Base-by-base conservation (phyloP, 495 filamentous ascomycete species). In the Neurospora africana region DNA sequence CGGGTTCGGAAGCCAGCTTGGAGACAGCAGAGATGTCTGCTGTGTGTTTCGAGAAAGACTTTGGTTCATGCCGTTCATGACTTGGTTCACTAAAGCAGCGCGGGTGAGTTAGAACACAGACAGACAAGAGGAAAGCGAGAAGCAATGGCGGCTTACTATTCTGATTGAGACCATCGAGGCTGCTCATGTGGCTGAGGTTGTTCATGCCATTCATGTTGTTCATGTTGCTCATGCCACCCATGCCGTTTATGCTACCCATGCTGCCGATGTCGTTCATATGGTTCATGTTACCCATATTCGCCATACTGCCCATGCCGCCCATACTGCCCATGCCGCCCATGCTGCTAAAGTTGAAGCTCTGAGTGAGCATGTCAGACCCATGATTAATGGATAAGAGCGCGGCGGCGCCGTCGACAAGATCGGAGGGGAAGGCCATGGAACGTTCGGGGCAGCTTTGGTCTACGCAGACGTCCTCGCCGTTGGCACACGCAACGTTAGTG, bases 351-450 rank as follows among this genome's bases (percentile, higher is more conserved):
- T 27, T 41, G 47, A 72, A 77, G 44, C 30, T 37, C 40, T 76
- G 69, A 2, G 70, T 68, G 30, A 68, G 37, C 10, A 58, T 67
- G 39, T 75, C 77, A 2, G 75, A 75, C 9, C 75, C 74, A 30
- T 80, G 78, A 41, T 77, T 80, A 72, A 80, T 79, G 21, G 78
- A 78, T 67, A 81, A 75, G 67, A 80, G 78, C n/a, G 78, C 80
- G 27, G 79, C 80, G 4, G 80, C 80, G 10, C 76, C 76, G 73
- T 72, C 73, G 30, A 76, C 76, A 0, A 78, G 74, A 70, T 80
- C 79, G 47, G 76, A 61, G 17, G 74, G 69, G 44, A 70, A 68
- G 8, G 65, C 38, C 58, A 37, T 65, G 39, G 77, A 47, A 2
- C 76, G 74, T 30, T 72, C 72, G 15, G 78, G 79, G 47, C 80